phyloP scores from a whole-genome alignment of 805 yeast genomes.

The Starmerella cellae region DNA sequence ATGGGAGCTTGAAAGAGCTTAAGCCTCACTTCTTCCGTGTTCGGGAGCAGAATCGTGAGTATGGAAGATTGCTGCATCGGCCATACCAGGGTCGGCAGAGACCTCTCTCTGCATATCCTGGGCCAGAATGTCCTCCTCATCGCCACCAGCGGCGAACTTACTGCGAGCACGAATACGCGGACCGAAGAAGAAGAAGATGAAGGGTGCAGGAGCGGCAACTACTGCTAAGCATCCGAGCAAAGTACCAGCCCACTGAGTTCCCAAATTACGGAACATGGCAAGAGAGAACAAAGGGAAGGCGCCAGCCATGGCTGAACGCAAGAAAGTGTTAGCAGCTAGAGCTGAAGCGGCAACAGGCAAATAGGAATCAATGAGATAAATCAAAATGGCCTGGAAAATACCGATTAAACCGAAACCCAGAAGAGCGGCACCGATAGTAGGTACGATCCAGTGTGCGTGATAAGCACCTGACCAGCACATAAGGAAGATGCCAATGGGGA shows the following conservation, averaged over 20 bases:
- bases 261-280: conserved; percentile 39
- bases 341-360: conserved; percentile 49
- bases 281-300: conserved; percentile 48
- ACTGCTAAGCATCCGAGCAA: conserved; percentile 39
- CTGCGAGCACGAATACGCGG: conserved; percentile 20
- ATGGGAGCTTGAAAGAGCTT: too few species aligned
- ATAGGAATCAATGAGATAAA: conserved; percentile 50
- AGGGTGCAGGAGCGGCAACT: conserved; percentile 44
- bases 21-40: background rate
- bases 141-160: conserved; percentile 17
- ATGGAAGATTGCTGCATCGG: background rate
- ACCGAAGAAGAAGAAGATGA: conserved; percentile 41
- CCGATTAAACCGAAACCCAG: conserved; percentile 43
- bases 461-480: conserved; percentile 79
- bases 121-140: conserved; percentile 6
- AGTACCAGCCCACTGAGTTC: conserved; percentile 43
- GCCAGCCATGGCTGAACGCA: conserved; percentile 47
- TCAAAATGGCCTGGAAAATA: conserved; percentile 46
- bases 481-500: conserved; percentile 76
- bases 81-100: conserved; percentile 15
- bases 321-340: conserved; percentile 49
- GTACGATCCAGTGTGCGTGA: conserved; percentile 46
- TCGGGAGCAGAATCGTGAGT: background rate
- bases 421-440: conserved; percentile 42
- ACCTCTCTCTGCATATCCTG: conserved; percentile 11